Evolutionary conservation across 306 rosid species (phyloP).

Genomic region (Sicyos edulis): DNA sequence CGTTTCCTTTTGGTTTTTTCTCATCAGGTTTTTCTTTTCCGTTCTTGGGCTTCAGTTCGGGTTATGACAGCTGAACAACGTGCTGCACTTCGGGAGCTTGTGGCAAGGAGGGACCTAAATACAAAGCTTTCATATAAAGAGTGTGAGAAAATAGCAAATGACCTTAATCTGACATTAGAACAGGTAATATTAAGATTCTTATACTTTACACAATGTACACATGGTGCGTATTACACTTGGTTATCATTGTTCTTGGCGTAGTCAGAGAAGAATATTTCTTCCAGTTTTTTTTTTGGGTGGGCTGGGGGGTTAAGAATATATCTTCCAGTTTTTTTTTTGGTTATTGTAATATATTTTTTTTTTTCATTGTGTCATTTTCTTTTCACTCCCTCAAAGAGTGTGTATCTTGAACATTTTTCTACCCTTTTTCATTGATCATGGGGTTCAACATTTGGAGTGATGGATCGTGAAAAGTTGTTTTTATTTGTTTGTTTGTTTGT

Average conservation of each 20-base stretch:
- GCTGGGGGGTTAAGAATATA: neutral
- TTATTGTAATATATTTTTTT: neutral
- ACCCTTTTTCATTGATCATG: neutral
- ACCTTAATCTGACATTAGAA: conserved; percentile 69
- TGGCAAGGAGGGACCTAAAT: conserved; percentile 39
- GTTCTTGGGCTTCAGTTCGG: conserved; percentile 77
- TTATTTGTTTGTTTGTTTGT: too few relatives aligned
- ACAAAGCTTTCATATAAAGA: conserved; percentile 63
- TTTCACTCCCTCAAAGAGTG: neutral
- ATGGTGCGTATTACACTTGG: neutral
- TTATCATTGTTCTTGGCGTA: conserved; percentile 8
- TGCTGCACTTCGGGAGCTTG: conserved; percentile 53
- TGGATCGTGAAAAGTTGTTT: neutral
- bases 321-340: neutral
- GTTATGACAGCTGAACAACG: conserved; percentile 88
- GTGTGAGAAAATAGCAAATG: conserved; percentile 75
- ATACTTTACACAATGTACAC: neutral
- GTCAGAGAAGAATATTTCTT: neutral
- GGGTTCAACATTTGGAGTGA: too few relatives aligned
- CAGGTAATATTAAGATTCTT: conserved; percentile 45
- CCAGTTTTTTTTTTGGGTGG: neutral
- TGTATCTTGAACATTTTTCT: neutral
- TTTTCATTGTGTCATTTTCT: neutral
- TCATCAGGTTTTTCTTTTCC: conserved; percentile 52
- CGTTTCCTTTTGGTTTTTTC: neutral